phyloP scores from a whole-genome alignment of 306 rosid genomes.

The Dalbergia cochinchinensis region DNA sequence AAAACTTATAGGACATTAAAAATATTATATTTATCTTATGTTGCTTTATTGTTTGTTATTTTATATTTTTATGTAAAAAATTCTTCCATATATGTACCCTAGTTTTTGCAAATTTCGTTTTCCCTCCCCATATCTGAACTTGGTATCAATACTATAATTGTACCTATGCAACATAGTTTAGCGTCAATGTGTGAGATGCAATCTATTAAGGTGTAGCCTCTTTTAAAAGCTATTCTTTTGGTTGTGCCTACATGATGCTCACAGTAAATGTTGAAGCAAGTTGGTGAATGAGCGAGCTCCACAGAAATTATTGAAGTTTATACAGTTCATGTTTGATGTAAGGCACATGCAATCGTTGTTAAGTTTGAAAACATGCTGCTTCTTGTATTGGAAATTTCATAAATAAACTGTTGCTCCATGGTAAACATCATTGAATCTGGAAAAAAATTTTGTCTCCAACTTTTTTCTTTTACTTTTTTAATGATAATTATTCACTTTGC shows the following conservation, averaged over 20 bases:
- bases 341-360: not conserved
- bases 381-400: not conserved
- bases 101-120: no score
- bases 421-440: slow-evolving; percentile 6
- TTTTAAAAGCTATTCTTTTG: not conserved
- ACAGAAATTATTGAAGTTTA: not conserved
- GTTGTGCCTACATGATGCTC: not conserved
- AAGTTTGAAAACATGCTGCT: not conserved
- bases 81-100: no score
- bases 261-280: slow-evolving; percentile 2
- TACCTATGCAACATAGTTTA: no score
- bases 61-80: no score
- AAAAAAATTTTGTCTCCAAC: not conserved
- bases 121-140: no score
- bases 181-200: not conserved
- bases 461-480: not conserved
- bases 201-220: not conserved
- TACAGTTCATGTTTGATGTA: not conserved
- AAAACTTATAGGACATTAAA: no score
- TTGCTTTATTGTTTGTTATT: no score
- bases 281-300: slow-evolving; percentile 1
- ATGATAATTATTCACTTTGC: not conserved
- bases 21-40: no score
- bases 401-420: not conserved
- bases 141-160: no score